These are phyloP conservation scores for Cupressus sempervirens DNA, from an alignment of 75 land plant genomes.

Conservation along the genomic window DNA sequence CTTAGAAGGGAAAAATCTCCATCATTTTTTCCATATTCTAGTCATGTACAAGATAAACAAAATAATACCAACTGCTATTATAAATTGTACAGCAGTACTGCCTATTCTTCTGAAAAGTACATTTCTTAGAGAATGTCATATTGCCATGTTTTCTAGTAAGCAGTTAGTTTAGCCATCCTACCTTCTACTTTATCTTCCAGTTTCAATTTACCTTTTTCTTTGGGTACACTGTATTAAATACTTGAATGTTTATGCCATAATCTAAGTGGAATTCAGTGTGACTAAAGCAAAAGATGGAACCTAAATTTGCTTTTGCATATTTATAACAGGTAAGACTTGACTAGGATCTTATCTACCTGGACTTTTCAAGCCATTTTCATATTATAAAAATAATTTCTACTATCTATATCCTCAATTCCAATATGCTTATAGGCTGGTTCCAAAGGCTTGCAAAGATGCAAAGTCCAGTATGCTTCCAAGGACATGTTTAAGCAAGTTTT, in stretches of 20 bases:
- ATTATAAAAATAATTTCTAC: background rate
- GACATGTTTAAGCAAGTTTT: background rate
- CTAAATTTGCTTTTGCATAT: background rate
- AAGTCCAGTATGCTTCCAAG: background rate
- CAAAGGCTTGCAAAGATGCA: background rate
- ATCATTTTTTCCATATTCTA: background rate
- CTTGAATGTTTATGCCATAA: background rate
- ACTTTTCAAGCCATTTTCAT: background rate
- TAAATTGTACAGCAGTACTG: background rate
- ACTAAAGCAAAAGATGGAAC: background rate
- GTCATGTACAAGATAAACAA: background rate
- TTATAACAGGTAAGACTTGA: background rate
- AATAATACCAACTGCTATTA: background rate
- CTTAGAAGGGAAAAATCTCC: background rate
- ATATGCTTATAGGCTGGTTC: background rate
- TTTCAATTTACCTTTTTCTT: background rate
- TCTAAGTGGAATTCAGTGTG: background rate
- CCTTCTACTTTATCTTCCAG: background rate
- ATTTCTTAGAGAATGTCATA: background rate
- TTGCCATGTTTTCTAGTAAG: background rate
- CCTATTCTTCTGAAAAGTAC: background rate
- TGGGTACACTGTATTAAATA: background rate
- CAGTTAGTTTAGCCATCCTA: background rate
- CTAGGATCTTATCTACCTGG: background rate
- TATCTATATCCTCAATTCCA: background rate